Conservation (phyloP, 176 grass and related monocot genomes). For the maize (Zea mays) region Zm-B73-REFERENCE-NAM-5.0 NC_050096.1:42360001-42360500, state of each 20-base stretch:
- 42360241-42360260: constrained; percentile 70
- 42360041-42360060: constrained; percentile 60
- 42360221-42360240: constrained; percentile 81
- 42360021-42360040: constrained; percentile 49
- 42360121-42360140: constrained; percentile 95
- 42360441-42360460: constrained; percentile 74
- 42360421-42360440: constrained; percentile 83
- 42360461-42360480: constrained; percentile 78
- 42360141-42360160: constrained; percentile 77
- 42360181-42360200: constrained; percentile 94
- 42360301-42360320: constrained; percentile 84
- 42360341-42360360: constrained; percentile 79
- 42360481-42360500: constrained; percentile 80
- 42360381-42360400: constrained; percentile 73
- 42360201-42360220: constrained; percentile 97
- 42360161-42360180: constrained; percentile 99
- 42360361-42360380: constrained; percentile 80
- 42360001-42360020: constrained; percentile 39
- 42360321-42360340: constrained; percentile 84
- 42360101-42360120: constrained; percentile 55
- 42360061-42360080: constrained; percentile 34
- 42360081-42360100: constrained; percentile 45
- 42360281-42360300: constrained; percentile 76
- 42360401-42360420: constrained; percentile 88
- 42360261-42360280: constrained; percentile 91